A percentile compares a stretch with the other conserved stretches of the same genome.
These are phyloP conservation scores for Camellia japonica DNA, from an alignment of 148 eudicot genomes.

Conservation along the genomic window DNA sequence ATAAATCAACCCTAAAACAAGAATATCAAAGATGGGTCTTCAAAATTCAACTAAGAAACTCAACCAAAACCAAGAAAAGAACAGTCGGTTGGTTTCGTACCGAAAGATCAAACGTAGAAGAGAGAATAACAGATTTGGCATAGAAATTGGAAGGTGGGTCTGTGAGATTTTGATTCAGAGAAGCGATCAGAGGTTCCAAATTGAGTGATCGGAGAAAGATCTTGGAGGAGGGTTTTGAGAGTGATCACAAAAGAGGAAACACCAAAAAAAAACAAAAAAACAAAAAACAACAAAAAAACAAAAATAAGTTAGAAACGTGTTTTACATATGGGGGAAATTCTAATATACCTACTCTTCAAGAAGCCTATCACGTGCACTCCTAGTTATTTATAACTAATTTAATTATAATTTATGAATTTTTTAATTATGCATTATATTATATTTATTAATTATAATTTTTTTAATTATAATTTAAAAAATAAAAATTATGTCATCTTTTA, in stretches of 20 bases:
- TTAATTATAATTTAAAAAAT: too few relatives aligned
- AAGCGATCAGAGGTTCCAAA: not conserved
- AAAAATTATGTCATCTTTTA: too few relatives aligned
- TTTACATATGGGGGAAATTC: too few relatives aligned
- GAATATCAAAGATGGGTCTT: not conserved
- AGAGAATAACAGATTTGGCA: not conserved
- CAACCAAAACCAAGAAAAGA: not conserved
- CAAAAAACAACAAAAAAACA: too few relatives aligned
- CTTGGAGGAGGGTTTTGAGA: not conserved
- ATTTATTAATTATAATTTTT: too few relatives aligned
- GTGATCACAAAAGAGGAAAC: not conserved
- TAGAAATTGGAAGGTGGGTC: not conserved
- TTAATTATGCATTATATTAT: too few relatives aligned
- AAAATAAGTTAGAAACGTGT: too few relatives aligned
- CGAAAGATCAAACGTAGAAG: not conserved
- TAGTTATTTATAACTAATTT: too few relatives aligned
- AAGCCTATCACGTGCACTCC: too few relatives aligned
- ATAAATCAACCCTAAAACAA: not conserved
- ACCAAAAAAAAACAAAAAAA: not conserved
- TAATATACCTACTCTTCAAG: too few relatives aligned
- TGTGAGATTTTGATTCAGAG: not conserved
- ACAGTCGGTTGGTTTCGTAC: not conserved
- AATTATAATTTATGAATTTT: too few relatives aligned
- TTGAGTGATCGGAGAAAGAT: not conserved
- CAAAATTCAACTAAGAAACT: not conserved